Conservation (phyloP, 208 protist species). For the Trypanosoma scelopori region DNA sequence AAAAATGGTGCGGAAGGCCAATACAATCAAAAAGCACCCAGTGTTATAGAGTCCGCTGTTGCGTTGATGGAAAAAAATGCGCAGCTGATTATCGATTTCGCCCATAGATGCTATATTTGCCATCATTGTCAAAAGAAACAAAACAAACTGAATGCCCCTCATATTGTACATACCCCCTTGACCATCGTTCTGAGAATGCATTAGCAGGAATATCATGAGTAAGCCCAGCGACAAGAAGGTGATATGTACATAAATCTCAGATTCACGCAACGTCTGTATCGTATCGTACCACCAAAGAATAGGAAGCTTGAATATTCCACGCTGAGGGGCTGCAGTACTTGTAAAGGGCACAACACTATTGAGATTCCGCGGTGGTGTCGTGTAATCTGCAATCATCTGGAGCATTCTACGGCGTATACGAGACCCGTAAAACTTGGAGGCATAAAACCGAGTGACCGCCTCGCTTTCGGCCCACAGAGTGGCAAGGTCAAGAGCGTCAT, state of each 20-base stretch:
- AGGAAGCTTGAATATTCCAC: constrained; percentile 34
- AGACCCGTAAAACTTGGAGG: constrained; percentile 62
- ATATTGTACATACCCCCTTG: constrained; percentile 72
- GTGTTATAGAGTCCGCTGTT: constrained; percentile 51
- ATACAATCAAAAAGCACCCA: constrained; percentile 36
- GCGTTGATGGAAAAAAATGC: constrained; percentile 44
- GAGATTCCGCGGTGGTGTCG: constrained; percentile 14
- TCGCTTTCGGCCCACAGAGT: constrained; percentile 57
- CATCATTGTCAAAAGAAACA: constrained; percentile 53
- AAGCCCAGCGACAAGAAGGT: constrained; percentile 26
- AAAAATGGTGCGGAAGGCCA: constrained; percentile 36
- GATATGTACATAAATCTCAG: constrained; percentile 39
- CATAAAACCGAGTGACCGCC: constrained; percentile 51
- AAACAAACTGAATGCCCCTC: constrained; percentile 58
- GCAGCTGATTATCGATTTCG: constrained; percentile 34
- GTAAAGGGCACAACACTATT: constrained; percentile 11
- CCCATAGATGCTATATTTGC: constrained; percentile 41
- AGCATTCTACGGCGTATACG: constrained; percentile 26
- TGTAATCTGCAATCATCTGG: constrained; percentile 17
- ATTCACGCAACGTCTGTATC: constrained; percentile 24
- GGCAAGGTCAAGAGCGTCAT: constrained; percentile 51
- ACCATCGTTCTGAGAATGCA: constrained; percentile 39
- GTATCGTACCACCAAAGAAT: constrained; percentile 45
- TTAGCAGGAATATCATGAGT: constrained; percentile 29
- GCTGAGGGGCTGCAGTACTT: constrained; percentile 18